phyloP scores from a whole-genome alignment of 495 filamentous ascomycete species.

The Neurospora africana region DNA sequence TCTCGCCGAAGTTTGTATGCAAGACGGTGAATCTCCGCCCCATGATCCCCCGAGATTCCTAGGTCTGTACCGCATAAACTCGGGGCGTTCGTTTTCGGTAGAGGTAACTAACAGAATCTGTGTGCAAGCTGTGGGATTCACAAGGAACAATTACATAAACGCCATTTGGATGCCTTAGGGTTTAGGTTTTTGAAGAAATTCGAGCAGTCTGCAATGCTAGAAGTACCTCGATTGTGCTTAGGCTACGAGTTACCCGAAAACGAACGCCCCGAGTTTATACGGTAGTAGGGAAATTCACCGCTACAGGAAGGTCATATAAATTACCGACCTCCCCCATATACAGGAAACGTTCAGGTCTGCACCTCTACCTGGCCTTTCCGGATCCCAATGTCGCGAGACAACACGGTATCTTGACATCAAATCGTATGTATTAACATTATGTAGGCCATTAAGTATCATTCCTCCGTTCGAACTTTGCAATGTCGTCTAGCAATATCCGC shows the following conservation, averaged over 20 bases:
- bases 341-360: not conserved
- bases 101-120: too few species aligned
- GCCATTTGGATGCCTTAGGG: too few species aligned
- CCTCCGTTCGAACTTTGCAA: not conserved
- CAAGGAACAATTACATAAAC: too few species aligned
- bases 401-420: not conserved
- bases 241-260: too few species aligned
- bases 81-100: too few species aligned
- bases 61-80: too few species aligned
- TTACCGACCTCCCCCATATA: too few species aligned
- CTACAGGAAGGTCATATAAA: not conserved
- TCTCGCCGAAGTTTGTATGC: not conserved
- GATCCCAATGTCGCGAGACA: constrained; percentile 2
- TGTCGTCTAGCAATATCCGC: not conserved
- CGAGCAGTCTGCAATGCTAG: too few species aligned
- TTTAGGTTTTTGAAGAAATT: too few species aligned
- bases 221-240: too few species aligned
- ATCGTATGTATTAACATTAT: constrained; percentile 5
- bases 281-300: not conserved
- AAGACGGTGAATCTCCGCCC: not conserved
- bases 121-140: too few species aligned
- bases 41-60: not conserved
- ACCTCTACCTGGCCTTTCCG: not conserved
- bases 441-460: not conserved
- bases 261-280: not conserved